Percentiles rank a stretch among this genome's conserved stretches.
These are phyloP conservation scores for Fusarium torreyae DNA, from an alignment of 2,329 filamentous ascomycete genomes.

Conservation along the genomic window DNA sequence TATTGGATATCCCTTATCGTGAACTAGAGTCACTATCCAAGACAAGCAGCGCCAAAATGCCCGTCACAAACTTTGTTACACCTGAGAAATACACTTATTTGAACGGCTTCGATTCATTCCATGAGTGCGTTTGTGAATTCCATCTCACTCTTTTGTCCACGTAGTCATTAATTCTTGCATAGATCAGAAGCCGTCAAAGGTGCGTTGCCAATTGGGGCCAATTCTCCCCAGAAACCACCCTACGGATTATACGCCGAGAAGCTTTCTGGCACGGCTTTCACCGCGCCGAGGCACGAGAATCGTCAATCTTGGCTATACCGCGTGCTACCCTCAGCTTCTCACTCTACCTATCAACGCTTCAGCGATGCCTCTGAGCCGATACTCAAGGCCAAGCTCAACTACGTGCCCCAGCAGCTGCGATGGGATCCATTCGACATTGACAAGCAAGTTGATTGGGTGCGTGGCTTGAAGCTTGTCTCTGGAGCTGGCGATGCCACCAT, in stretches of 20 bases:
- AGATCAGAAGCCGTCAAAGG: slow-evolving; percentile 83
- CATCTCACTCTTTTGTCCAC: rapidly evolving
- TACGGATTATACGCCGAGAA: slow-evolving; percentile 87
- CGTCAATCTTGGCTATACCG: slow-evolving; percentile 81
- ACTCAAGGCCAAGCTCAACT: slow-evolving; percentile 51
- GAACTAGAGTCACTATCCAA: not conserved
- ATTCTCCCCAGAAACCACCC: slow-evolving; percentile 85
- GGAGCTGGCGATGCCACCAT: slow-evolving; percentile 84
- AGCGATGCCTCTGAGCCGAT: not conserved
- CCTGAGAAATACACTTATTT: slow-evolving; percentile 78
- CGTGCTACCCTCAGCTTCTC: slow-evolving; percentile 74
- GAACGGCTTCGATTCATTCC: slow-evolving; percentile 82
- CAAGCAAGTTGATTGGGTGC: slow-evolving; percentile 68
- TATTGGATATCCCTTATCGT: not conserved
- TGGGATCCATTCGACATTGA: slow-evolving; percentile 87
- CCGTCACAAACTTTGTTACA: slow-evolving; percentile 38
- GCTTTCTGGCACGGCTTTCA: slow-evolving; percentile 80
- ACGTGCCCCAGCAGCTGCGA: slow-evolving; percentile 80
- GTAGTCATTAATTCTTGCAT: rapidly evolving
- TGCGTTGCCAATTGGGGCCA: slow-evolving; percentile 80
- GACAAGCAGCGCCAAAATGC: slow-evolving; percentile 21
- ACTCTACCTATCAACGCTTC: slow-evolving; percentile 62
- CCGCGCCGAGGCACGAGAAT: slow-evolving; percentile 77
- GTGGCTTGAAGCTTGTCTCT: slow-evolving; percentile 77
- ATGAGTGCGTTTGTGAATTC: slow-evolving; percentile 72